phyloP scores from a whole-genome alignment of 106 monocot species.

The Chionographis japonica region DNA sequence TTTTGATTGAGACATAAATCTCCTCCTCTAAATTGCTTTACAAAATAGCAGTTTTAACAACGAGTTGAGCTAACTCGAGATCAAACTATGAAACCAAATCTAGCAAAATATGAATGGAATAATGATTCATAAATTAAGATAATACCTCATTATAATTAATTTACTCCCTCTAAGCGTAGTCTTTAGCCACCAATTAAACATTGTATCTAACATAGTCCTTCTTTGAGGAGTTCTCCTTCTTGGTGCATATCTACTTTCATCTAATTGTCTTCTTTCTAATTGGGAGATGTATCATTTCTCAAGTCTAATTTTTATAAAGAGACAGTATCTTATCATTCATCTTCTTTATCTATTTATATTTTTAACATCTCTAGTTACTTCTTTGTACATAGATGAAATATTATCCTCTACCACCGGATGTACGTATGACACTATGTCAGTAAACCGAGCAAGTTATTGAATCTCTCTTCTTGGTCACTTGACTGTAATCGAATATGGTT shows the following conservation, averaged over 20 bases:
- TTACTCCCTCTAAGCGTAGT: background rate
- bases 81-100: no score
- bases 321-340: background rate
- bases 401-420: no score
- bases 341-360: background rate
- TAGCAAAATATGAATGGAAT: no score
- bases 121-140: background rate
- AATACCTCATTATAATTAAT: background rate
- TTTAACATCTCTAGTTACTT: background rate
- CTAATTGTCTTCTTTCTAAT: background rate
- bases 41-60: background rate
- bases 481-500: no score
- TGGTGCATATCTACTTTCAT: background rate
- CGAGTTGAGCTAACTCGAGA: background rate
- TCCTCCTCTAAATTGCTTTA: background rate
- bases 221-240: background rate
- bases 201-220: background rate
- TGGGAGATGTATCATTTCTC: background rate
- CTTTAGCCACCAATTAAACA: background rate
- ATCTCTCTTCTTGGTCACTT: no score
- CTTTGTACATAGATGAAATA: background rate
- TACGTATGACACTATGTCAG: no score
- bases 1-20: background rate
- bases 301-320: background rate
- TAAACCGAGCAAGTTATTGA: no score